Evolutionary conservation across 2,329 filamentous ascomycete species (phyloP), one percentile per base, ranked within the genome.

Genomic region (Acephala macrosclerotiorum): DNA sequence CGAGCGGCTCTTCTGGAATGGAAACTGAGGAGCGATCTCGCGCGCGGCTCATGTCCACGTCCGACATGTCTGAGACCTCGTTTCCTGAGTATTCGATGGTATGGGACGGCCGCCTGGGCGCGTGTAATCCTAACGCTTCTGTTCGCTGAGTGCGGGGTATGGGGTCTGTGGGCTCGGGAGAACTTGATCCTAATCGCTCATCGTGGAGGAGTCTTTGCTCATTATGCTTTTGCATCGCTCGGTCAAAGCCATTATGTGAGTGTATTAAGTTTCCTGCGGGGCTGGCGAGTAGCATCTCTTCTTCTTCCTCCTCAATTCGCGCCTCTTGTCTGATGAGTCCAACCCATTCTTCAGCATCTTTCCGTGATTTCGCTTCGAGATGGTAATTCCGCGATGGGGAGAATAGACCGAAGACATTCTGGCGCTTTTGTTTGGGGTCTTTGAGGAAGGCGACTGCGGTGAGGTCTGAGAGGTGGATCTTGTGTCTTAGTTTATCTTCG

Each of bases 371-470:
- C 0, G 93, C 94, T 78, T 97, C 91, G 66, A 99, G 89, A 75
- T 97, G 94, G 79, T 91, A 97, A 80, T 97, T 98, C 71, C 91
- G 90, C 18, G 94, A 91, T 0, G 94, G 92, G 0, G 94, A 95
- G 79, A 97, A 99, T 55, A 98, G 85, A 22, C 92, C 96, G 76
- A 99, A 98, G 67, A 97, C 88, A 76, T 97, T 89, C 60, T 93
- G 87, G 65, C 92, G 90, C 77, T 92, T 94, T 67, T 94, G 89
- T 79, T 97, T 97, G 9, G 93, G 91, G 73, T 97, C 94, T 74
- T 92, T 94, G 69, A 98, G 89, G 66, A 92, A 88, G 1, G 94
- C 92, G 53, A 97, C 93, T 8, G 96, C 94, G 2, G 94, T 97
- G 66, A 98, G 87, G 67, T 99, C 96, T 51, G 92, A 91, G 45